These are phyloP conservation scores for Grammothele lineata DNA, from an alignment of 768 basidiomycete species.

Conservation along the genomic window DNA sequence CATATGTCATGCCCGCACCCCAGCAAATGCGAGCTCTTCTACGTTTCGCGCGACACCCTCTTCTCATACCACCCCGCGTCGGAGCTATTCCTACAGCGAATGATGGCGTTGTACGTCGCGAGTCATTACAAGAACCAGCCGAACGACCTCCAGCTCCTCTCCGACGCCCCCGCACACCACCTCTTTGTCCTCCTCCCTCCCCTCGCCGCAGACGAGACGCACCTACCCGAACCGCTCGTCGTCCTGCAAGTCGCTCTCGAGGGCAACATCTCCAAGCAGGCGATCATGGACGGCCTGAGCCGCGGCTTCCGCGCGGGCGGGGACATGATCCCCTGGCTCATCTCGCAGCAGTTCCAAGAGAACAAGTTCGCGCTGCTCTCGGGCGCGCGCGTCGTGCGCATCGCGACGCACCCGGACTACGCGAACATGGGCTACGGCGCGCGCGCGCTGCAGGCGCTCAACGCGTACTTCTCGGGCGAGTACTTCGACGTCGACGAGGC, in stretches of 20 bases:
- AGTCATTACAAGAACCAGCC: conserved; percentile 99
- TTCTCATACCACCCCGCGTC: conserved; percentile 97
- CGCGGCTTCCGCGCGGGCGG: conserved; percentile 85
- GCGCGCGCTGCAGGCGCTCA: conserved; percentile 80
- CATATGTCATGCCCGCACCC: conserved; percentile 92
- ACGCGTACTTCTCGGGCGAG: conserved; percentile 91
- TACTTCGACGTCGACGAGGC: conserved; percentile 83
- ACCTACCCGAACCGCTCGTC: conserved; percentile 91
- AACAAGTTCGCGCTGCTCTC: conserved; percentile 88
- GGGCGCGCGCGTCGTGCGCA: conserved; percentile 86
- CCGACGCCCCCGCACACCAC: conserved; percentile 95
- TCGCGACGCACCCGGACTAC: conserved; percentile 96
- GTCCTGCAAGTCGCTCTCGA: conserved; percentile 96
- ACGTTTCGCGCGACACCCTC: conserved; percentile 91
- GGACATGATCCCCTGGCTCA: conserved; percentile 97
- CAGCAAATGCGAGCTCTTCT: conserved; percentile 89
- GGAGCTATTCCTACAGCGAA: conserved; percentile 95
- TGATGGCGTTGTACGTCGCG: conserved; percentile 98
- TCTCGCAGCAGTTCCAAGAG: conserved; percentile 95
- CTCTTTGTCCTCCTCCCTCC: conserved; percentile 95
- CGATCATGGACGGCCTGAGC: conserved; percentile 80
- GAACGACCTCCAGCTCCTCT: conserved; percentile 96
- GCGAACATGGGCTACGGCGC: conserved; percentile 96
- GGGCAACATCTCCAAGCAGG: conserved; percentile 83
- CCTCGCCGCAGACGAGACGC: conserved; percentile 83